These are phyloP conservation scores for Ophiostoma novo-ulmi DNA, from an alignment of 2,329 filamentous ascomycete genomes.

Conservation along the genomic window DNA sequence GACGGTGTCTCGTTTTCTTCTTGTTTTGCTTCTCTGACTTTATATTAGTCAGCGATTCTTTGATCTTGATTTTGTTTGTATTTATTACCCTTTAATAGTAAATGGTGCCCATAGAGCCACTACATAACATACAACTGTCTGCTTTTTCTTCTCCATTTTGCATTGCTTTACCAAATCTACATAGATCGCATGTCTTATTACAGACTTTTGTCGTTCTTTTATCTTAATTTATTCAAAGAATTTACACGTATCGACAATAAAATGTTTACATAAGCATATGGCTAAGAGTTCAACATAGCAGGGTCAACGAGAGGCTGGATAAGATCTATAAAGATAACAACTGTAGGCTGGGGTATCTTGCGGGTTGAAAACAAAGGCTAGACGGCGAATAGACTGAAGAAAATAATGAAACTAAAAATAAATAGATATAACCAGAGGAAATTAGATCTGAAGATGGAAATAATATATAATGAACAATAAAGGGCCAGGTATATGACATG, in stretches of 20 bases:
- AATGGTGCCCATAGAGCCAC: background rate
- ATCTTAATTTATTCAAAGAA: background rate
- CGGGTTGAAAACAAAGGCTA: background rate
- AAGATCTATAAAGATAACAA: background rate
- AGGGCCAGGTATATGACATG: background rate
- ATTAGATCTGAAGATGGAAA: background rate
- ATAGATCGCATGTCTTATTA: background rate
- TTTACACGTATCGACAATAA: background rate
- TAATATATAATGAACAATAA: background rate
- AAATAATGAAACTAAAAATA: background rate
- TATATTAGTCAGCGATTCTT: background rate
- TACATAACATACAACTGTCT: background rate
- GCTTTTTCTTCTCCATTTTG: background rate
- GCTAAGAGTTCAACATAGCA: background rate
- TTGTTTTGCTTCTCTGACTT: background rate
- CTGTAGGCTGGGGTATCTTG: background rate
- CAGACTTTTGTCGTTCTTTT: background rate
- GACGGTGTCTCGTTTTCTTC: background rate
- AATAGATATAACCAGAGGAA: background rate
- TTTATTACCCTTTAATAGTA: constrained; percentile 6
- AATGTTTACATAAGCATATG: background rate
- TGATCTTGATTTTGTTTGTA: background rate
- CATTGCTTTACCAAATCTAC: background rate
- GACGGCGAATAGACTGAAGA: background rate
- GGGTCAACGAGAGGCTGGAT: background rate